Percentiles rank a stretch among this genome's conserved stretches.
Conservation (phyloP, 441 rosid genomes). For the Eruca vesicaria region DNA sequence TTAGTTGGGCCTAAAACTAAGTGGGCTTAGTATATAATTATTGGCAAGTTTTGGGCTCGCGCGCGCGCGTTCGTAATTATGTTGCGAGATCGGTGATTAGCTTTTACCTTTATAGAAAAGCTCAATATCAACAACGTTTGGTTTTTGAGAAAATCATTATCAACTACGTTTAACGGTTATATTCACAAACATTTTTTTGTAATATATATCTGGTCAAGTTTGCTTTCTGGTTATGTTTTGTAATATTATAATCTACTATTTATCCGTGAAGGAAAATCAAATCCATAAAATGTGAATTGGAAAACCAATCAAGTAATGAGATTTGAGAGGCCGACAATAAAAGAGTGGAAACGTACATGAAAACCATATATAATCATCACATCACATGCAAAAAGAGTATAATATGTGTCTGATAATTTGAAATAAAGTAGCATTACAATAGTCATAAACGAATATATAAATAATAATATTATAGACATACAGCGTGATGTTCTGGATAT, state of each 20-base stretch:
- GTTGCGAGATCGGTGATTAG: too few species aligned
- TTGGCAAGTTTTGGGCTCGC: not conserved
- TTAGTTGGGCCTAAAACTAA: not conserved
- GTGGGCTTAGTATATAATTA: not conserved
- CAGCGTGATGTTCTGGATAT: conserved; percentile 26
- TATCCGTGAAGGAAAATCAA: not conserved
- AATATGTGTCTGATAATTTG: not conserved
- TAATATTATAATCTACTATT: too few species aligned
- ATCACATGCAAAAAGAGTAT: conserved; percentile 34
- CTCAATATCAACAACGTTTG: not conserved
- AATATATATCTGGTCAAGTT: not conserved
- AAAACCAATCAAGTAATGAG: conserved; percentile 1
- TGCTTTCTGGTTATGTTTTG: not conserved
- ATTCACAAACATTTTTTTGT: not conserved
- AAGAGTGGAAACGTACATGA: conserved; percentile 14
- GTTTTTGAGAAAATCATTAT: not conserved
- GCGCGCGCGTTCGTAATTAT: not conserved
- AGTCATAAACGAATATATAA: not conserved
- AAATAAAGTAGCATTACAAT: not conserved
- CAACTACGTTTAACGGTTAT: not conserved
- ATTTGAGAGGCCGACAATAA: not conserved
- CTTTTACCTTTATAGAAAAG: not conserved
- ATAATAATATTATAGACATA: not conserved
- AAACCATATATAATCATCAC: conserved; percentile 7
- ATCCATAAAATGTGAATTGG: not conserved